A percentile compares a stretch with the other conserved stretches of the same genome.
Evolutionary conservation across 441 rosid genomes (phyloP).

Genomic region (Corymbia citriodora): DNA sequence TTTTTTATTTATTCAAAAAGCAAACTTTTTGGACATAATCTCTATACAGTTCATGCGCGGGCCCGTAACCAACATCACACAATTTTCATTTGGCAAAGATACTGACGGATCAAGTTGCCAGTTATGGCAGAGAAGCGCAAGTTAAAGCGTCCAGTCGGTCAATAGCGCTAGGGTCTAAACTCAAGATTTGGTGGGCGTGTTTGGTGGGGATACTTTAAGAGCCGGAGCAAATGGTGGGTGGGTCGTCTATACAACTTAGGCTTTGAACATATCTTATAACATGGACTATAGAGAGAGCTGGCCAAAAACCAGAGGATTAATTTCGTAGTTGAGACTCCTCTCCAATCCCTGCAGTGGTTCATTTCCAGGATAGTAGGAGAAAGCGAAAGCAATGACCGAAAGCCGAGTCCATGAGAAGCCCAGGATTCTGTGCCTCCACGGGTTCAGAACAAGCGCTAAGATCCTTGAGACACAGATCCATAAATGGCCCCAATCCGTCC

Average conservation of each 20-base stretch:
- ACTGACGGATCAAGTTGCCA: not conserved
- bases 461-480: slow-evolving; percentile 26
- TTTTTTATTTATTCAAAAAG: not conserved
- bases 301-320: not conserved
- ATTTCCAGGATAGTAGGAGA: not conserved
- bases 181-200: not conserved
- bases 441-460: slow-evolving; percentile 53
- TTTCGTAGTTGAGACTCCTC: not conserved
- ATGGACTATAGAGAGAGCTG: not conserved
- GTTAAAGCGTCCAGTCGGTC: not conserved
- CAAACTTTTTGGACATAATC: not conserved
- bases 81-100: not conserved
- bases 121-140: not conserved
- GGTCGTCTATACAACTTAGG: not conserved
- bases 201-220: not conserved
- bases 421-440: slow-evolving; percentile 49
- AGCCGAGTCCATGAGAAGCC: slow-evolving; percentile 16
- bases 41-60: no score
- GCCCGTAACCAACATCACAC: not conserved
- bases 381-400: not conserved
- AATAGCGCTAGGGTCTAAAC: not conserved
- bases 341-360: not conserved
- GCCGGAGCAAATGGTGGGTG: no score
- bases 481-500: slow-evolving; percentile 38
- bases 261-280: not conserved